phyloP scores from a whole-genome alignment of 108 stramenopile species.

The Cyclotella baltica region DNA sequence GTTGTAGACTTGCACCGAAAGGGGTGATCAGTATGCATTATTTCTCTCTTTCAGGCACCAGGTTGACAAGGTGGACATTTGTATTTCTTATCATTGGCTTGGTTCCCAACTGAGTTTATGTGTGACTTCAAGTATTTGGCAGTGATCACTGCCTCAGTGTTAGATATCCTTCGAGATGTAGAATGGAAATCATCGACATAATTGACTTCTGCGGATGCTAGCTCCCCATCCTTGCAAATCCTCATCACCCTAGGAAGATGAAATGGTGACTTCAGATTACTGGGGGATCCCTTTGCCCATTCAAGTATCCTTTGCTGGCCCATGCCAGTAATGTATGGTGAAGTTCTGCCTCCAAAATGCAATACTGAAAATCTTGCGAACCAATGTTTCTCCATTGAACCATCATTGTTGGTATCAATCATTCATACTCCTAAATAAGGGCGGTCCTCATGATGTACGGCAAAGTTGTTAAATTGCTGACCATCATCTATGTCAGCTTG shows the following conservation, averaged over 20 bases:
- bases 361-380: not conserved
- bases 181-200: conserved; percentile 13
- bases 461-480: conserved; percentile 21
- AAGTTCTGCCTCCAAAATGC: conserved; percentile 11
- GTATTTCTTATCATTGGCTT: too few relatives aligned
- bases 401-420: not conserved
- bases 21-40: too few relatives aligned
- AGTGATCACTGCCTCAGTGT: too few relatives aligned
- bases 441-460: not conserved
- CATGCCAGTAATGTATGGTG: conserved; percentile 1
- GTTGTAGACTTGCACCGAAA: too few relatives aligned
- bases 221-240: not conserved
- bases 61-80: too few relatives aligned
- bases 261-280: not conserved
- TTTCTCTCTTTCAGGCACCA: too few relatives aligned
- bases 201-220: not conserved
- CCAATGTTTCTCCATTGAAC: not conserved
- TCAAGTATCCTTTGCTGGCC: conserved; percentile 9
- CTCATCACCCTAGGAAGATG: not conserved
- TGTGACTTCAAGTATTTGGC: too few relatives aligned
- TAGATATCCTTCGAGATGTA: not conserved
- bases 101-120: conserved; percentile 8
- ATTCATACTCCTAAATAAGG: not conserved
- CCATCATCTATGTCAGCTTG: conserved; percentile 16
- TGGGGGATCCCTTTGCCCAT: not conserved